Conservation (phyloP, 495 filamentous ascomycete species). For the Podospora didyma region DNA sequence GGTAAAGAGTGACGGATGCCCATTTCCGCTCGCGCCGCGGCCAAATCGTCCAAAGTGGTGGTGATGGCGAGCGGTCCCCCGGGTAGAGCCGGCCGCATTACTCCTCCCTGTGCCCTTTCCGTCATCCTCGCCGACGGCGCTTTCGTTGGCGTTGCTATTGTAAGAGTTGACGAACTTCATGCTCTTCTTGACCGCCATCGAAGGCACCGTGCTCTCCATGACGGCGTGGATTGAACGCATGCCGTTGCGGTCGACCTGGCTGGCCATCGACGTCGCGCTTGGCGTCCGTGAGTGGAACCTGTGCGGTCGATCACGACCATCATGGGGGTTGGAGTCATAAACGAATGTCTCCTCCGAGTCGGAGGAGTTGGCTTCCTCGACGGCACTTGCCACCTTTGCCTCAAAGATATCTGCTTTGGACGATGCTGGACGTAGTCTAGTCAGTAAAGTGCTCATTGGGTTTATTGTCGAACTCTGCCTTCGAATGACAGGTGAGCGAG, state of each 20-base stretch:
- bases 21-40: slow-evolving; percentile 55
- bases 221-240: slow-evolving; percentile 55
- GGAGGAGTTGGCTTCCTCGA: slow-evolving; percentile 87
- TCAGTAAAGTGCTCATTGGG: slow-evolving; percentile 50
- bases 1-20: slow-evolving; percentile 70
- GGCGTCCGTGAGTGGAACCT: slow-evolving; percentile 93
- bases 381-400: slow-evolving; percentile 89
- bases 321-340: slow-evolving; percentile 96
- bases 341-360: slow-evolving; percentile 97
- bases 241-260: slow-evolving; percentile 67
- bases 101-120: slow-evolving; percentile 56
- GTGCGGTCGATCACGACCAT: slow-evolving; percentile 68
- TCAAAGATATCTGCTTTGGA: slow-evolving; percentile 99
- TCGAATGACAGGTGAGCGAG: slow-evolving; percentile 14
- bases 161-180: slow-evolving; percentile 97
- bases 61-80: slow-evolving; percentile 66
- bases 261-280: slow-evolving; percentile 87
- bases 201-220: slow-evolving; percentile 62
- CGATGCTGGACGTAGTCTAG: slow-evolving; percentile 58
- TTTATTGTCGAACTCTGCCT: slow-evolving; percentile 26
- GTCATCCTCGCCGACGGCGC: slow-evolving; percentile 53
- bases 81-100: slow-evolving; percentile 54
- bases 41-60: slow-evolving; percentile 68
- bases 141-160: slow-evolving; percentile 57
- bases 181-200: slow-evolving; percentile 76